phyloP scores from a whole-genome alignment of 345 rosid species.

The Zanthoxylum bungeanum region DNA sequence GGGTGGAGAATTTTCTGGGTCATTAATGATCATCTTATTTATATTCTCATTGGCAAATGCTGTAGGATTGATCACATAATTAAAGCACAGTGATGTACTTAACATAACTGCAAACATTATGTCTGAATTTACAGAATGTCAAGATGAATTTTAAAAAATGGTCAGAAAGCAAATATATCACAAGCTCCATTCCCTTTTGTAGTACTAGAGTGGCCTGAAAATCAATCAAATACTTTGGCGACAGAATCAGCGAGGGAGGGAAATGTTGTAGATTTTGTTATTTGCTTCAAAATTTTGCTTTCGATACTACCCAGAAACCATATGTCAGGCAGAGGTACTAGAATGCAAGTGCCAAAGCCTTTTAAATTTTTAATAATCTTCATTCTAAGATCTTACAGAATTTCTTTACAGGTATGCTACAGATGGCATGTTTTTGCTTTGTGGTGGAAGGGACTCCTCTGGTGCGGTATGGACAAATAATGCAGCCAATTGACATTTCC shows the following conservation, averaged over 20 bases:
- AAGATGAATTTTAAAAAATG: not conserved
- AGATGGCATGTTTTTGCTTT: slow-evolving; percentile 98
- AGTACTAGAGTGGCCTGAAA: no score
- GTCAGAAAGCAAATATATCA: not conserved
- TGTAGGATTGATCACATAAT: not conserved
- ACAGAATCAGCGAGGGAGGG: not conserved
- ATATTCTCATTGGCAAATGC: not conserved
- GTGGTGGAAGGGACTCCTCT: slow-evolving; percentile 91
- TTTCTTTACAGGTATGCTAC: slow-evolving; percentile 78
- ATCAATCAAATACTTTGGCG: not conserved
- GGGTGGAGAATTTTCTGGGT: not conserved
- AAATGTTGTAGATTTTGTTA: not conserved
- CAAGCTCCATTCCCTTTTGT: not conserved
- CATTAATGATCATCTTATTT: not conserved
- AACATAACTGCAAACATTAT: no score
- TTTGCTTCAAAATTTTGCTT: not conserved
- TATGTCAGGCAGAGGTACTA: no score
- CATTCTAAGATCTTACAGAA: slow-evolving; percentile 16
- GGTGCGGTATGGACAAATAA: slow-evolving; percentile 61
- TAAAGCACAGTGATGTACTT: no score
- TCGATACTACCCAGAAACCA: no score
- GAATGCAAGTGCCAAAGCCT: not conserved
- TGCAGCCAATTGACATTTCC: slow-evolving; percentile 6
- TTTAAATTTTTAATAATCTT: slow-evolving; percentile 4
- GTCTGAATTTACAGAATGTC: no score